Percentiles rank a stretch among this genome's conserved stretches.
Evolutionary conservation across 139 green algal species (phyloP).

Genomic region (Chlamydomonas eustigma): DNA sequence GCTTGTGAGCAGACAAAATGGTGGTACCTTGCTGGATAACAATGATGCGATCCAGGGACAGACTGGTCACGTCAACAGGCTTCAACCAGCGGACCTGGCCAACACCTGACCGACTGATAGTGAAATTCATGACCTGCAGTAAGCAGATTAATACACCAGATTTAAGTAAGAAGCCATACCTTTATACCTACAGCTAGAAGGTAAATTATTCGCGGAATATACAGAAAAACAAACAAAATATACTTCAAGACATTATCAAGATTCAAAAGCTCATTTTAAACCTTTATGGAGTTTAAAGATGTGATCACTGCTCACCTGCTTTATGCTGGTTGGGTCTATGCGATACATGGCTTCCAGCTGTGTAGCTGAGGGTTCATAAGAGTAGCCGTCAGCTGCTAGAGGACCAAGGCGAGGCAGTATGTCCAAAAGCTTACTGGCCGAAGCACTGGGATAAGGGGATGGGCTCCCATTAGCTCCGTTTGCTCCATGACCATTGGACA

Average conservation of each 20-base stretch:
- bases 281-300: too few species aligned
- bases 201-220: too few species aligned
- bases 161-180: too few species aligned
- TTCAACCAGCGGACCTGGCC: slow-evolving; percentile 79
- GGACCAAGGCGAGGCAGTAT: slow-evolving; percentile 28
- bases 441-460: background rate
- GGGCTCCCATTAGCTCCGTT: background rate
- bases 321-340: slow-evolving; percentile 28
- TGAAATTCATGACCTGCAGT: slow-evolving; percentile 56
- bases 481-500: slow-evolving; percentile 1
- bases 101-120: slow-evolving; percentile 53
- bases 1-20: slow-evolving; percentile 8
- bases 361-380: slow-evolving; percentile 25
- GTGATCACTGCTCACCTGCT: slow-evolving; percentile 13
- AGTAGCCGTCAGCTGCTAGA: slow-evolving; percentile 35
- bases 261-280: too few species aligned
- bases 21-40: slow-evolving; percentile 47
- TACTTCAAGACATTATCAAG: too few species aligned
- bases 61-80: slow-evolving; percentile 68
- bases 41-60: slow-evolving; percentile 71
- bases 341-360: slow-evolving; percentile 35
- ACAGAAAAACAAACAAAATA: too few species aligned
- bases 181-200: too few species aligned
- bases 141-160: too few species aligned
- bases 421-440: background rate